These are phyloP conservation scores for Eucalyptus marginata DNA, from an alignment of 345 rosid species.

Conservation along the genomic window DNA sequence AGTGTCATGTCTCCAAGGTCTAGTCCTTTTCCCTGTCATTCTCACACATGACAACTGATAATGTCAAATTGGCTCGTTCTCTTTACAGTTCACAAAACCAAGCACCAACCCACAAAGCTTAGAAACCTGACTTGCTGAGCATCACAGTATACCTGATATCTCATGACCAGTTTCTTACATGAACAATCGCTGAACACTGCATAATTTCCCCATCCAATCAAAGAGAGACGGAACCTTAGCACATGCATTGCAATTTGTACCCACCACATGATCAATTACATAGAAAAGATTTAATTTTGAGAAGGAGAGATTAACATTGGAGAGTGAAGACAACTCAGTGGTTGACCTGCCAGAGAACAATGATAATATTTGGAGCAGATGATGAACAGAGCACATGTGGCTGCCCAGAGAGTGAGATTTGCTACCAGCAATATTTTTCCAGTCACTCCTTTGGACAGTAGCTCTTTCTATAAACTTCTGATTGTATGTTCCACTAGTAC, in stretches of 20 bases:
- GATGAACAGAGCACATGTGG: not conserved
- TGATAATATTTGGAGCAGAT: not conserved
- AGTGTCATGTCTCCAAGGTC: not conserved
- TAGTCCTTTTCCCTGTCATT: slow-evolving; percentile 13
- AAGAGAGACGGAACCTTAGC: not conserved
- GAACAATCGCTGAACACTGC: not conserved
- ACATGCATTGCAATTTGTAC: not conserved
- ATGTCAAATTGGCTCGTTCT: slow-evolving; percentile 1
- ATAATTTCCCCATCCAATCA: not conserved
- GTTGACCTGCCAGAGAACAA: not conserved
- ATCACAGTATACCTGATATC: not conserved
- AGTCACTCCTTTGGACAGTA: not conserved
- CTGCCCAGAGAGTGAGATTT: not conserved
- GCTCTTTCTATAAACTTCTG: not conserved
- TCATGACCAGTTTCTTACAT: not conserved
- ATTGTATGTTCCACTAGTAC: not conserved
- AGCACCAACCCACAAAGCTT: not conserved
- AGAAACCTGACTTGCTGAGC: not conserved
- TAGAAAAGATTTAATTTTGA: not conserved
- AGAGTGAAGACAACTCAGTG: not conserved
- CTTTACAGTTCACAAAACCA: not conserved
- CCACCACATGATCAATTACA: not conserved
- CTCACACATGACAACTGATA: not conserved
- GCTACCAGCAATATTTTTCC: not conserved
- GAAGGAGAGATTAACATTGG: not conserved